Evolutionary conservation across 2,329 filamentous ascomycete genomes (phyloP).

Genomic region (Sclerotinia subarctica): DNA sequence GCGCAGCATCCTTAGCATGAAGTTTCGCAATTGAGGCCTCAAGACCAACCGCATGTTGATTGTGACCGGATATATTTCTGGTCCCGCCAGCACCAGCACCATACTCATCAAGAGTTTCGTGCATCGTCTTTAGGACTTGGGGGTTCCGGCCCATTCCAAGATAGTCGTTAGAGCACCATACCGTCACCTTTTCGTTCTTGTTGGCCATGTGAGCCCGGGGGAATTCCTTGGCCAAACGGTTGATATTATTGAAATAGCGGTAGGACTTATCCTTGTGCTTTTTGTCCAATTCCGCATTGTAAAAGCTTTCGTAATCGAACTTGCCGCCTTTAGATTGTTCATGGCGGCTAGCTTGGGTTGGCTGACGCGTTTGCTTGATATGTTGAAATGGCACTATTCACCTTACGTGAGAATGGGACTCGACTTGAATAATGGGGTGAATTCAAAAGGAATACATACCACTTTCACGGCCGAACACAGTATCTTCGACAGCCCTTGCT

Average conservation of each 20-base stretch:
- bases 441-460: constrained; percentile 41
- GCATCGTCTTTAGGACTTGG: constrained; percentile 85
- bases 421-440: background rate
- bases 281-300: constrained; percentile 85
- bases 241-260: constrained; percentile 99
- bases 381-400: constrained; percentile 39
- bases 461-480: constrained; percentile 49
- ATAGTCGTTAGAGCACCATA: constrained; percentile 99
- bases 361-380: constrained; percentile 28
- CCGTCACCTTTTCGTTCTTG: constrained; percentile 82
- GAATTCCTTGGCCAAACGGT: constrained; percentile 93
- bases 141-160: constrained; percentile 94
- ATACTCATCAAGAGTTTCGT: constrained; percentile 90
- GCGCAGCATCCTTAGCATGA: constrained; percentile 84
- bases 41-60: constrained; percentile 83
- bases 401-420: constrained; percentile 1
- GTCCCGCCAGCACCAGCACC: constrained; percentile 94
- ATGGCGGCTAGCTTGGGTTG: constrained; percentile 28
- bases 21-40: constrained; percentile 81
- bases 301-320: constrained; percentile 92
- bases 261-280: constrained; percentile 99
- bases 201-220: constrained; percentile 88
- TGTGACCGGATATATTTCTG: constrained; percentile 96
- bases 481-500: constrained; percentile 70
- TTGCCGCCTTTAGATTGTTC: constrained; percentile 46